phyloP scores from a whole-genome alignment of 2,329 filamentous ascomycete genomes.

The Neopestalotiopsis sp. region DNA sequence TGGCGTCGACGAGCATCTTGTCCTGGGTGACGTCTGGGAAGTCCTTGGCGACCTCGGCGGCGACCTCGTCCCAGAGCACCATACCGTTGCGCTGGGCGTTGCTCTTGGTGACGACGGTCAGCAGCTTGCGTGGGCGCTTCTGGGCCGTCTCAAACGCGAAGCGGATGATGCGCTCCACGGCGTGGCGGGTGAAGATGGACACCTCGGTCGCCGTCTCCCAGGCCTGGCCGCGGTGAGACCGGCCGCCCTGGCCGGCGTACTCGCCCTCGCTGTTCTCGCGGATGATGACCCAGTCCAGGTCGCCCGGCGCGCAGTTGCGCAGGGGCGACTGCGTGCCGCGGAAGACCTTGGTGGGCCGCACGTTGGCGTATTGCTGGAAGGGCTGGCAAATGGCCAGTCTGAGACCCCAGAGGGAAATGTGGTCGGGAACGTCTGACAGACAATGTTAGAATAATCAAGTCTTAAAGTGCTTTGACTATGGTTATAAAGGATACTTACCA shows the following conservation, averaged over 20 bases:
- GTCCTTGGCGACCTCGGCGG: slow-evolving; percentile 56
- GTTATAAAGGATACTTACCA: slow-evolving; percentile 27
- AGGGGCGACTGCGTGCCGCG: slow-evolving; percentile 63
- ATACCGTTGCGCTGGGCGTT: slow-evolving; percentile 71
- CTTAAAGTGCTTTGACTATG: not conserved
- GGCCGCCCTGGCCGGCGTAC: slow-evolving; percentile 68
- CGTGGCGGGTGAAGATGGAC: slow-evolving; percentile 66
- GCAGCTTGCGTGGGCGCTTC: slow-evolving; percentile 58
- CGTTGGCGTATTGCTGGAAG: slow-evolving; percentile 70
- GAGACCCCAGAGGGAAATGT: slow-evolving; percentile 69
- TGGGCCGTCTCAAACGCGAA: slow-evolving; percentile 68
- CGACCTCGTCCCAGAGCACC: slow-evolving; percentile 72
- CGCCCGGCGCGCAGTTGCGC: slow-evolving; percentile 52
- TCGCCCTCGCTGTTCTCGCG: slow-evolving; percentile 72
- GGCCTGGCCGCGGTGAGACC: slow-evolving; percentile 60
- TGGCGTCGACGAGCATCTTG: slow-evolving; percentile 71
- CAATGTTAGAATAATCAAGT: not conserved
- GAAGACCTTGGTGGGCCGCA: slow-evolving; percentile 66
- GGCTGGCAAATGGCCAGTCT: slow-evolving; percentile 68
- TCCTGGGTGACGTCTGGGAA: slow-evolving; percentile 66
- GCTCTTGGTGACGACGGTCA: slow-evolving; percentile 70
- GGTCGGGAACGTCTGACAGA: slow-evolving; percentile 62
- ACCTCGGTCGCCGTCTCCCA: slow-evolving; percentile 69
- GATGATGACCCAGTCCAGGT: slow-evolving; percentile 70
- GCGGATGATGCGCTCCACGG: slow-evolving; percentile 62